Conservation (phyloP, 805 yeast species). For the Suhomyces canberraensis region DNA sequence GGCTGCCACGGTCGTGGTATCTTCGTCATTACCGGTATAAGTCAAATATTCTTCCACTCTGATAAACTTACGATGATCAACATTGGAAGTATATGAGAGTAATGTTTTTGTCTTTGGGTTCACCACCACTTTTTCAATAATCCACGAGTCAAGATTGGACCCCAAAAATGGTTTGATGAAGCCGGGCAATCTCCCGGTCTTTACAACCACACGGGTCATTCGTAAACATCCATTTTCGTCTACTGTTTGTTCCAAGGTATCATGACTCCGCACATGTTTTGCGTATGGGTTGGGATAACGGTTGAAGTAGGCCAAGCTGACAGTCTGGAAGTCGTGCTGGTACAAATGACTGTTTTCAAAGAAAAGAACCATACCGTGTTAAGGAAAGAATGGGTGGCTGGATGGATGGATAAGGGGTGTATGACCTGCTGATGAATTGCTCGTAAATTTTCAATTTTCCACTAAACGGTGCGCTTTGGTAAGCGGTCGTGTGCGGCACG, state of each 20-base stretch:
- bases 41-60: slow-evolving; percentile 74
- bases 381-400: too few relatives aligned
- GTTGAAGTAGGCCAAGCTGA: slow-evolving; percentile 69
- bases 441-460: not conserved
- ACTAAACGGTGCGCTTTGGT: not conserved
- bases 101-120: slow-evolving; percentile 56
- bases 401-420: not conserved
- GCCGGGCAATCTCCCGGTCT: slow-evolving; percentile 74
- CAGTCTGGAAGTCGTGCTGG: slow-evolving; percentile 65
- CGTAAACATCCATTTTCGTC: slow-evolving; percentile 63
- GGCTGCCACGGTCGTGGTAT: slow-evolving; percentile 48
- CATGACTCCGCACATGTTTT: slow-evolving; percentile 78
- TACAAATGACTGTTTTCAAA: slow-evolving; percentile 55
- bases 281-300: slow-evolving; percentile 73
- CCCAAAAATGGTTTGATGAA: slow-evolving; percentile 79
- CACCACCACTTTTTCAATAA: slow-evolving; percentile 72
- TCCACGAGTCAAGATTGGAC: slow-evolving; percentile 68
- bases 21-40: slow-evolving; percentile 40
- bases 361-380: slow-evolving; percentile 73
- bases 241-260: slow-evolving; percentile 61
- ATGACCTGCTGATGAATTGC: not conserved
- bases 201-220: slow-evolving; percentile 71
- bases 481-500: not conserved
- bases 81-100: slow-evolving; percentile 71
- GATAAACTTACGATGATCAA: slow-evolving; percentile 78